phyloP scores from a whole-genome alignment of 1,284 basidiomycete species.

The Ceratobasidium sp. region DNA sequence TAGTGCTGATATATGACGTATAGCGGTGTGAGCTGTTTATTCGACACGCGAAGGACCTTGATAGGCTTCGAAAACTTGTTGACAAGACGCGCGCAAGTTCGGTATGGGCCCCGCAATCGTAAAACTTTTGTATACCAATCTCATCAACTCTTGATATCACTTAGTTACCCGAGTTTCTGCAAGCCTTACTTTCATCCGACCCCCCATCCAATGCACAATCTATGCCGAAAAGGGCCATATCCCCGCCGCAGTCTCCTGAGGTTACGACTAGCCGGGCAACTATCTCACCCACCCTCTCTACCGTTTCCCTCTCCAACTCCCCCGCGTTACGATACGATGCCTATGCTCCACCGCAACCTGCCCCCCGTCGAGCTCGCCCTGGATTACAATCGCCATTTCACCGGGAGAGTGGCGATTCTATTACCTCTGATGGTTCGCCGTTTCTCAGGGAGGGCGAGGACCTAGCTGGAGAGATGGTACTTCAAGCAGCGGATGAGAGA shows the following conservation, averaged over 20 bases:
- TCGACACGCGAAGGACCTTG: constrained; percentile 2
- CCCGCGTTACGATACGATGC: constrained; percentile 40
- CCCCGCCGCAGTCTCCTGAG: constrained; percentile 5
- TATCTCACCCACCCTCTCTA: constrained; percentile 34
- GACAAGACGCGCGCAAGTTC: constrained; percentile 2
- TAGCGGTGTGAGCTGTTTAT: constrained; percentile 42
- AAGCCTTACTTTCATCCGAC: constrained; percentile 6
- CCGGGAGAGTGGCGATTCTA: constrained; percentile 19
- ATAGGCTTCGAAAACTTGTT: constrained; percentile 5
- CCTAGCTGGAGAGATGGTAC: constrained; percentile 14
- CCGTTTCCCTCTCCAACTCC: constrained; percentile 31
- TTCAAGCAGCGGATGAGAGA: constrained; percentile 11
- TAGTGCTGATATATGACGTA: neutral
- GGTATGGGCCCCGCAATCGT: neutral
- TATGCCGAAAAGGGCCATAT: neutral
- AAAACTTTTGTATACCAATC: neutral
- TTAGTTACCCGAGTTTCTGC: constrained; percentile 41
- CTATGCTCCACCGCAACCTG: constrained; percentile 31
- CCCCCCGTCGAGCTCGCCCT: constrained; percentile 22
- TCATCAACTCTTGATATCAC: neutral
- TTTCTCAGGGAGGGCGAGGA: constrained; percentile 1
- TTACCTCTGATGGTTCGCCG: constrained; percentile 6
- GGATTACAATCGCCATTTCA: constrained; percentile 10
- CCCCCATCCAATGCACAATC: neutral
- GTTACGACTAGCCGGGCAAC: neutral